Percentiles rank a stretch among this genome's conserved stretches.
These are phyloP conservation scores for Pyropia haitanensis DNA, from an alignment of 23 red algal genomes.

Conservation along the genomic window DNA sequence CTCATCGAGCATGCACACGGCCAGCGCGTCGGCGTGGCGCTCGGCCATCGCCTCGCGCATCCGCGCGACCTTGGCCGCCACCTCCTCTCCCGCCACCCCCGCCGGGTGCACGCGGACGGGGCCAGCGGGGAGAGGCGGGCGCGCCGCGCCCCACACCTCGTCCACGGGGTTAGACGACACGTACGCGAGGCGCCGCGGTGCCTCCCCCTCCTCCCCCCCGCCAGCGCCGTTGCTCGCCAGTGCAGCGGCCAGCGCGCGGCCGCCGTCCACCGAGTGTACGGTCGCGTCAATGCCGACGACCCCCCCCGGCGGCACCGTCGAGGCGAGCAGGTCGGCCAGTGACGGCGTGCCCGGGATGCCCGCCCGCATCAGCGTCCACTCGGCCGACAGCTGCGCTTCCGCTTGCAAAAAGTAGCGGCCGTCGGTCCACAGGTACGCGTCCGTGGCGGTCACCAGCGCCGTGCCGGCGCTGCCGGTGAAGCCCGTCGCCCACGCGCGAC, in stretches of 20 bases:
- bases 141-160: slow-evolving; percentile 61
- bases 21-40: slow-evolving; percentile 39
- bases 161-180: slow-evolving; percentile 62
- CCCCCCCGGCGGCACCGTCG: slow-evolving; percentile 12
- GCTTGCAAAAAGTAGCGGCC: slow-evolving; percentile 97
- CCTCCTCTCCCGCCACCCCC: slow-evolving; percentile 14
- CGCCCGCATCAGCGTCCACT: slow-evolving; percentile 70
- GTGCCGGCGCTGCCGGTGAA: slow-evolving; percentile 89
- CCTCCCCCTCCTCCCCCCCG: no score
- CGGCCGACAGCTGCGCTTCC: slow-evolving; percentile 30
- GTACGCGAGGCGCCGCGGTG: slow-evolving; percentile 3
- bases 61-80: slow-evolving; percentile 27
- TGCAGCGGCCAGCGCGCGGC: slow-evolving; percentile 8
- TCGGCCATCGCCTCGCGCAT: slow-evolving; percentile 49
- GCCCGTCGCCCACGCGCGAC: slow-evolving; percentile 70
- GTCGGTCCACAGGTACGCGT: slow-evolving; percentile 81
- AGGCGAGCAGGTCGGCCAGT: slow-evolving; percentile 34
- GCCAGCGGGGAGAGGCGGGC: slow-evolving; percentile 47
- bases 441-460: slow-evolving; percentile 54
- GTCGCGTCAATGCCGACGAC: slow-evolving; percentile 36
- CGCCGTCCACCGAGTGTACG: slow-evolving; percentile 19
- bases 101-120: slow-evolving; percentile 64
- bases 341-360: slow-evolving; percentile 20
- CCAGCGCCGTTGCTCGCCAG: neutral
- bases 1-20: slow-evolving; percentile 79